Evolutionary conservation across 2,329 filamentous ascomycete genomes (phyloP).

Genomic region (Hymenoscyphus infarciens): DNA sequence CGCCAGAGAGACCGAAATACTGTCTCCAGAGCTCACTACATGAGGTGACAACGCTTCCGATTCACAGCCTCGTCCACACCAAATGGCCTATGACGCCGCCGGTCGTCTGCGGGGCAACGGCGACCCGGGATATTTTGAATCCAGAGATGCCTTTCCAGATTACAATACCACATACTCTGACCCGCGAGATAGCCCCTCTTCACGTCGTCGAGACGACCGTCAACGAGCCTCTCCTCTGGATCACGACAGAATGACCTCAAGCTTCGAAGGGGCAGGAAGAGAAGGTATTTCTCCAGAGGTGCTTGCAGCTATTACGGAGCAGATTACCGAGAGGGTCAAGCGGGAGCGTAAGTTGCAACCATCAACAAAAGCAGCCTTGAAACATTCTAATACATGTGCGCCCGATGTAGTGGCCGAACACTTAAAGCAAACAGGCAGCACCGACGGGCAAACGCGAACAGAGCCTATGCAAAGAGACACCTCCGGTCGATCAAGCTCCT

Average conservation of each 20-base stretch:
- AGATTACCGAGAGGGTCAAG: slow-evolving; percentile 51
- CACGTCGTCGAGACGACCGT: slow-evolving; percentile 19
- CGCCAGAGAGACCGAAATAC: neutral
- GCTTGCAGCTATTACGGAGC: slow-evolving; percentile 52
- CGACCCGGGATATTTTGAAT: slow-evolving; percentile 23
- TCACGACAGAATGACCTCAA: slow-evolving; percentile 23
- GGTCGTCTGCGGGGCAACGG: slow-evolving; percentile 24
- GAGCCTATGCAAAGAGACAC: slow-evolving; percentile 39
- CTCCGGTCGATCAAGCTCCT: slow-evolving; percentile 42
- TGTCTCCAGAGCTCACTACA: slow-evolving; percentile 8
- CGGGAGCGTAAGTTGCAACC: slow-evolving; percentile 47
- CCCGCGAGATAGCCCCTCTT: slow-evolving; percentile 25
- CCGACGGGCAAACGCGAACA: slow-evolving; percentile 31
- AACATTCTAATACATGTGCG: slow-evolving; percentile 14
- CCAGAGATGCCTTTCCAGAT: slow-evolving; percentile 19
- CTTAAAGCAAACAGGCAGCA: slow-evolving; percentile 34
- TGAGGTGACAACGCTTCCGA: slow-evolving; percentile 17
- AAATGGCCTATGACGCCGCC: slow-evolving; percentile 28
- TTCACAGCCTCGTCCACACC: slow-evolving; percentile 26
- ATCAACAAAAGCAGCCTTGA: slow-evolving; percentile 2
- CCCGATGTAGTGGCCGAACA: slow-evolving; percentile 33
- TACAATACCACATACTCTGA: slow-evolving; percentile 22
- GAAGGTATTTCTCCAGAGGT: slow-evolving; percentile 53
- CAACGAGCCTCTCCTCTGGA: slow-evolving; percentile 22
- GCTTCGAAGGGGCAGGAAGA: slow-evolving; percentile 14